Conservation (phyloP, 306 rosid species). For the Inga laurina region DNA sequence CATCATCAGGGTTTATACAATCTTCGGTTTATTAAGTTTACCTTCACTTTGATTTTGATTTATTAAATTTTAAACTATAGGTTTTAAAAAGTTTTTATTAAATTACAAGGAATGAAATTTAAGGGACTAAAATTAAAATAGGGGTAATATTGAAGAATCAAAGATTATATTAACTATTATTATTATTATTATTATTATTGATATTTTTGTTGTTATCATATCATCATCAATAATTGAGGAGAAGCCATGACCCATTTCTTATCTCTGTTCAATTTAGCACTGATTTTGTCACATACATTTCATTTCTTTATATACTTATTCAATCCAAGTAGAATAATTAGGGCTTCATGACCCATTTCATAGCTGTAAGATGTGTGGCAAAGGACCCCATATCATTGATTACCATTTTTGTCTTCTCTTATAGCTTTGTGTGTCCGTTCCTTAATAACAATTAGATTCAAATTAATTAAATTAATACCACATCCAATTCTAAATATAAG, state of each 20-base stretch:
- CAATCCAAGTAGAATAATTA: not conserved
- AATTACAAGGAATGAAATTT: too few relatives aligned
- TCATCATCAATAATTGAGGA: slow-evolving; percentile 25
- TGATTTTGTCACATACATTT: not conserved
- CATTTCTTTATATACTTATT: not conserved
- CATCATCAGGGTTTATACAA: too few relatives aligned
- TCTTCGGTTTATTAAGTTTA: too few relatives aligned
- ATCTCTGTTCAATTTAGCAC: not conserved
- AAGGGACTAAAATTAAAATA: too few relatives aligned
- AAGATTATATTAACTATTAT: not conserved
- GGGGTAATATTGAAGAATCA: too few relatives aligned
- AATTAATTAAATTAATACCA: slow-evolving; percentile 6
- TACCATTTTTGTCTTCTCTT: slow-evolving; percentile 39
- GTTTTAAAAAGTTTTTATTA: too few relatives aligned
- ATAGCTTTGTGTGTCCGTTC: slow-evolving; percentile 9
- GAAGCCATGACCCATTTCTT: slow-evolving; percentile 18
- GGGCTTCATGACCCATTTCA: slow-evolving; percentile 42
- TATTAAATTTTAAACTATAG: too few relatives aligned
- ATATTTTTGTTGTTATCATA: not conserved
- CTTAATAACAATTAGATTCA: slow-evolving; percentile 17
- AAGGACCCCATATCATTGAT: slow-evolving; percentile 44
- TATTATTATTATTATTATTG: slow-evolving; percentile 16
- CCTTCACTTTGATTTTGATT: too few relatives aligned
- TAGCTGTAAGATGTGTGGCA: slow-evolving; percentile 50
- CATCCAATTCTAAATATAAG: too few relatives aligned